Percentiles rank a stretch among this genome's conserved stretches.
Evolutionary conservation across 495 filamentous ascomycete species (phyloP).

Genomic region (Echria macrotheca): DNA sequence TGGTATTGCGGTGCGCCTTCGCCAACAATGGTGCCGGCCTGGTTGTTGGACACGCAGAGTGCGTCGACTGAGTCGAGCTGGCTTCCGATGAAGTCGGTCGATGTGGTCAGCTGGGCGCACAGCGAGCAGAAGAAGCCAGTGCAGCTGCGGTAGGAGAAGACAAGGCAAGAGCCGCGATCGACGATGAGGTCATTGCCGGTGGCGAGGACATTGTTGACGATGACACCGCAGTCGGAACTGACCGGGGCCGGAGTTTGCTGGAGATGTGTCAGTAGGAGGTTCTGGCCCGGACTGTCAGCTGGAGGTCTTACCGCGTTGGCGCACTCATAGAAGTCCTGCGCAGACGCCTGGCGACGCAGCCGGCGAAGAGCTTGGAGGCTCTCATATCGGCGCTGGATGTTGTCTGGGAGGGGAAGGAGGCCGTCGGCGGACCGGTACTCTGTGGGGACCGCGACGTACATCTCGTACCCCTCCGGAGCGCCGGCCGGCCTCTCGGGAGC

Average conservation of each 20-base stretch:
- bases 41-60: constrained; percentile 32
- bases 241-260: constrained; percentile 25
- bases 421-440: constrained; percentile 19
- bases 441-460: constrained; percentile 17
- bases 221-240: constrained; percentile 29
- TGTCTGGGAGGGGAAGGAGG: constrained; percentile 22
- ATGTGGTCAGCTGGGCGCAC: constrained; percentile 31
- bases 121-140: constrained; percentile 42
- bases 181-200: constrained; percentile 30
- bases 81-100: constrained; percentile 35
- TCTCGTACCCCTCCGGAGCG: constrained; percentile 21
- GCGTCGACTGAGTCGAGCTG: constrained; percentile 33
- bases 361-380: constrained; percentile 13
- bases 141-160: constrained; percentile 33
- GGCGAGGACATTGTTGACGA: constrained; percentile 29
- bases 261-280: background rate
- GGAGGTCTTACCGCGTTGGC: constrained; percentile 28
- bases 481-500: constrained; percentile 13
- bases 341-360: constrained; percentile 10
- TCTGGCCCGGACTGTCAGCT: no score
- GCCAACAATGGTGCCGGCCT: constrained; percentile 35
- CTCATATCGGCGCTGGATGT: constrained; percentile 19
- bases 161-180: constrained; percentile 32
- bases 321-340: constrained; percentile 37
- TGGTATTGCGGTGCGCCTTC: constrained; percentile 36